Base-by-base conservation (phyloP, 768 basidiomycete species). In the Lepiota subincarnata region DNA sequence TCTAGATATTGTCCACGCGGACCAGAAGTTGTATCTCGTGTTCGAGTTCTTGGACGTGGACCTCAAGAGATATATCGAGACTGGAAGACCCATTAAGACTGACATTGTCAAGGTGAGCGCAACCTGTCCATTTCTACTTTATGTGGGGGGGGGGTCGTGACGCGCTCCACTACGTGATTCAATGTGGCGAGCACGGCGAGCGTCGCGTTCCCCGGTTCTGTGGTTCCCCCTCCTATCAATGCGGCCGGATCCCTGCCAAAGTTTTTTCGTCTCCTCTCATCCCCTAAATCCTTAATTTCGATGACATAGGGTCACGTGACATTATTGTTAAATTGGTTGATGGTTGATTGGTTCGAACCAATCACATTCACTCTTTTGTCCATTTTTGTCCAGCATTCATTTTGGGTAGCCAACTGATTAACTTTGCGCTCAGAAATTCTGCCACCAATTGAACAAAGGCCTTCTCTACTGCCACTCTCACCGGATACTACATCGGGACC, bases 41-140 rank as follows among this genome's bases (percentile, higher is more conserved):
- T 97, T 94, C 66, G 97, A 99, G 71, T 98, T 94, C 70, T 79
- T 99, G 52, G 95, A 99, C 65, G 86, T 95, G 54, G 97, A 99
- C 71, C 73, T 99, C 57, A 99, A 99, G 70, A 81, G 89, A 31
- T 99, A 95, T 71, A 98, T 98, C 82, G 97, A 98, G 67, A 83
- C 84, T 35, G 84, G 86, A 47, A 94, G 80, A 66, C 89, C 91
- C 38, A 84, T 98, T 58, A 75, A 83, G 18, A 74, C 78, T 43
- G 80, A 80, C 26, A 83, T 88, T 57, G 84, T 86, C 70, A 92
- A 95, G 86, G 95, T 92, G 62, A 64, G 87, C 55, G n/a, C 40
- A 42, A 50, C 40, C 56, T 55, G 42, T 53, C 31, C n/a, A 12
- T 19, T 24, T 48, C n/a, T 49, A 20, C 24, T 45, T 37, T 45